Conservation (phyloP, 2,329 filamentous ascomycete species). For the Coniosporium tulheliwenetii region DNA sequence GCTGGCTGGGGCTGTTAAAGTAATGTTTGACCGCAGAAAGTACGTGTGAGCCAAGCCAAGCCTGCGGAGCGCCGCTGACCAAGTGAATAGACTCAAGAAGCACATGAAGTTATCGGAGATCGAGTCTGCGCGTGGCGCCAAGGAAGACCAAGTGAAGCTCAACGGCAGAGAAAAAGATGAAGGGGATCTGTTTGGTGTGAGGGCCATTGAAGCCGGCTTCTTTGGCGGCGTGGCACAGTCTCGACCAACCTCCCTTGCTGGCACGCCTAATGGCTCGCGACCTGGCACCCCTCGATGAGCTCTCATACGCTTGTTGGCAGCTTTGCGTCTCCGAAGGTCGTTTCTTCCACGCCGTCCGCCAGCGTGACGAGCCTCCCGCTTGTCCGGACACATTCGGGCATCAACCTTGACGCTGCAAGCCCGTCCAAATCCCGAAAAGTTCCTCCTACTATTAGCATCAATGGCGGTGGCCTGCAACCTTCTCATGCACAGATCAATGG, state of each 20-base stretch:
- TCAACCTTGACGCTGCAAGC: not conserved
- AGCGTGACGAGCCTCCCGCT: slow-evolving; percentile 18
- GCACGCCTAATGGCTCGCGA: slow-evolving; percentile 12
- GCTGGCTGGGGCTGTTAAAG: slow-evolving; percentile 16
- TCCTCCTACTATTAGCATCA: not conserved
- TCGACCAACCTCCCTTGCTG: slow-evolving; percentile 18
- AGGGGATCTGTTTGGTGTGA: slow-evolving; percentile 22
- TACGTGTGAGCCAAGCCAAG: slow-evolving; percentile 7
- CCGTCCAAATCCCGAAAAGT: not conserved
- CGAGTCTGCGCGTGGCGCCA: slow-evolving; percentile 9
- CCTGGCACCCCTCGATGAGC: slow-evolving; percentile 5
- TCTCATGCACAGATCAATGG: slow-evolving; percentile 5
- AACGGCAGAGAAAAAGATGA: slow-evolving; percentile 10
- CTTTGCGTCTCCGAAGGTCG: slow-evolving; percentile 14
- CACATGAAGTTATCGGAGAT: slow-evolving; percentile 4
- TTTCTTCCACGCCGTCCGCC: slow-evolving; percentile 13
- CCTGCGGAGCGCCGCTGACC: not conserved
- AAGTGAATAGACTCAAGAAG: slow-evolving; percentile 14
- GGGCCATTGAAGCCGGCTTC: slow-evolving; percentile 25
- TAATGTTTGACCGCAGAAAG: slow-evolving; percentile 19
- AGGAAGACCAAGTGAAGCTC: slow-evolving; percentile 17
- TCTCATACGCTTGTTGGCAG: slow-evolving; percentile 17
- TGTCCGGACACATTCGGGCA: slow-evolving; percentile 2
- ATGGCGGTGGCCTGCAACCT: slow-evolving; percentile 11
- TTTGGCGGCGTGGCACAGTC: slow-evolving; percentile 23